Evolutionary conservation across 176 grass and related monocot genomes (phyloP).

Genomic region (Leersia perrieri): DNA sequence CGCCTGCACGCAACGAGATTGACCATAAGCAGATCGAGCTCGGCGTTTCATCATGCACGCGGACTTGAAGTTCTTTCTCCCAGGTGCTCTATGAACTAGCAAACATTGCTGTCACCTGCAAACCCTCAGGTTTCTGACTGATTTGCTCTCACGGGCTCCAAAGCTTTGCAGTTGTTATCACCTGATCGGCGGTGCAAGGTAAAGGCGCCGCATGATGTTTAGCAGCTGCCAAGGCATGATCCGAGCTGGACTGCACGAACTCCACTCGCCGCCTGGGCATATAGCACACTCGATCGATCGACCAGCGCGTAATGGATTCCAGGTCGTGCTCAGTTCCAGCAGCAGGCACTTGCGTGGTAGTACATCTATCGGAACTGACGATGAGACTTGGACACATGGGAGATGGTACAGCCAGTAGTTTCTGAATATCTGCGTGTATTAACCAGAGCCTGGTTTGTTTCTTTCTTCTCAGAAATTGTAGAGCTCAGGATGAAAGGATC

Average conservation of each 20-base stretch:
- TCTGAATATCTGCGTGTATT: not conserved
- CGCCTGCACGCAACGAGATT: constrained; percentile 16
- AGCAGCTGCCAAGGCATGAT: not conserved
- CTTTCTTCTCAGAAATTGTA: not conserved
- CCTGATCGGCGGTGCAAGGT: constrained; percentile 12
- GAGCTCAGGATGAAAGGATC: not conserved
- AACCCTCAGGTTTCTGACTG: not conserved
- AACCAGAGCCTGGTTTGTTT: not conserved
- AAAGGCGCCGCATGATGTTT: not conserved
- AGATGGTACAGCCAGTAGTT: not conserved
- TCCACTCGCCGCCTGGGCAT: not conserved
- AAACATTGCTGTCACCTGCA: not conserved
- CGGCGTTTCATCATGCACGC: not conserved
- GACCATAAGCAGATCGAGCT: not conserved
- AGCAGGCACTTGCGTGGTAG: not conserved
- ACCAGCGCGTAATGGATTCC: constrained; percentile 24
- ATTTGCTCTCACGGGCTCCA: constrained; percentile 17
- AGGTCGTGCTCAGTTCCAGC: constrained; percentile 15
- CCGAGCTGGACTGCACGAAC: constrained; percentile 32
- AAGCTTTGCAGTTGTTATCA: not conserved
- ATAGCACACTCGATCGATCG: not conserved
- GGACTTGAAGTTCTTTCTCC: not conserved
- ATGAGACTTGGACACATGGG: not conserved
- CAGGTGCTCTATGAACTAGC: not conserved
- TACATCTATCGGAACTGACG: constrained; percentile 6